Base-by-base conservation (phyloP, 495 filamentous ascomycete genomes). In the Oleoguttula mirabilis region DNA sequence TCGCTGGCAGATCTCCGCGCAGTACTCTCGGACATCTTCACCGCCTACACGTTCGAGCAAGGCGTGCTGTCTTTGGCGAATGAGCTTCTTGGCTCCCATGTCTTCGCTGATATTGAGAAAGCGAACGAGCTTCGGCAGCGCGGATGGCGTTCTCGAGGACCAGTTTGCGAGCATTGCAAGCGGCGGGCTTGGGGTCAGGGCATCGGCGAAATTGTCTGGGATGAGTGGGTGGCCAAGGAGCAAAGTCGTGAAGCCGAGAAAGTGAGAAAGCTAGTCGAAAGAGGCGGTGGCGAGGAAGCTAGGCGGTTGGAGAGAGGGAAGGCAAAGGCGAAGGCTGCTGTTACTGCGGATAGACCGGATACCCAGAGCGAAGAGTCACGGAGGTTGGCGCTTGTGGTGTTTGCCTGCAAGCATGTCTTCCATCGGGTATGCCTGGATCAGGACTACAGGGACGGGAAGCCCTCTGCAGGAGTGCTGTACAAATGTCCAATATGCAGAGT, bases 11-110 rank as follows among this genome's bases (percentile, higher is more conserved):
- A 96, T 55, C 68, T 98, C 10, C 80, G 92, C 19, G 70, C 75
- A 31, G 87, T 95, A 1, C 71, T 98, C 2, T 67, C 76, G 1
- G 84, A 84, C 5, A 86, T 98, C 33, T 98, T 98, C 60, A 79
- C 88, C 1, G 88, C 92, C 0, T 96, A 98, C 55, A 77, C 85
- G 0, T 94, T 94, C 57, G 92, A 96, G 58, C 79, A 84, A 52
- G 83, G 81, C 3, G 80, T 98, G 10, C 69, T 96, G 15, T 68
- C 73, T 2, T 75, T 98, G 11, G 84, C 92, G 10, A 88, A 87
- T 59, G 72, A 76, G 14, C 74, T 98, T 46, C 67, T 98, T 1
- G 88, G 94, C 44, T 80, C 87, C 48, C 85, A 93, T 54, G 69
- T 94, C 14, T 98, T 94, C 52, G 74, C 82, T 11, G 80, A 84